Evolutionary conservation across 2,329 filamentous ascomycete species (phyloP).

Genomic region (Colletotrichum spinosum): DNA sequence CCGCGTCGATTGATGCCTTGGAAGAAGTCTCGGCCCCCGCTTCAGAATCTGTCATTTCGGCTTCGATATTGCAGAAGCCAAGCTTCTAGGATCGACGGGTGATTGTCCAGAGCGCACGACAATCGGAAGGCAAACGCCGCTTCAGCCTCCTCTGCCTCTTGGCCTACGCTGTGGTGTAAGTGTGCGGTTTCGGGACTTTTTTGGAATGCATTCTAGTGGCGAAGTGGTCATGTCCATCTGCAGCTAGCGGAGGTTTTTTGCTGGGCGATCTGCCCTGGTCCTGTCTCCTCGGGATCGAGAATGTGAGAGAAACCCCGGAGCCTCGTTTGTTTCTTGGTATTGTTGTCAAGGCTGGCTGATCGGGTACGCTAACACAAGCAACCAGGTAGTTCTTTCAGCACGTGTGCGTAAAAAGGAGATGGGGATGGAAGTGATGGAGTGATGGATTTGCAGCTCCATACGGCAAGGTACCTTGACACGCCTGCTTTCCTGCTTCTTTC

Average conservation of each 20-base stretch:
- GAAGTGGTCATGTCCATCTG: constrained; percentile 1
- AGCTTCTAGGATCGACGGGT: constrained; percentile 13
- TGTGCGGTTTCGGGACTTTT: constrained; percentile 4
- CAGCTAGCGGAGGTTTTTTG: constrained; percentile 9
- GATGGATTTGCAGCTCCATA: too few relatives aligned
- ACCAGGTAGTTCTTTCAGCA: too few relatives aligned
- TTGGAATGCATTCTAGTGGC: constrained; percentile 1
- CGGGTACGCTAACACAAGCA: too few relatives aligned
- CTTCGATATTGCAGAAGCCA: constrained; percentile 20
- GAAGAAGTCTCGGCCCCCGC: constrained; percentile 11
- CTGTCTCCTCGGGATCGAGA: not conserved
- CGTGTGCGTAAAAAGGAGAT: too few relatives aligned
- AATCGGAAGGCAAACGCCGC: constrained; percentile 19
- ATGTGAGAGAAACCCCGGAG: constrained; percentile 12
- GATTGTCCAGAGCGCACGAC: not conserved
- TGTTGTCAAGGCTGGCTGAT: too few relatives aligned
- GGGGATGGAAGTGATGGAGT: too few relatives aligned
- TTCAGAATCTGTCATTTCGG: constrained; percentile 21
- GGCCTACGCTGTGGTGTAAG: not conserved
- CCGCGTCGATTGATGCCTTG: constrained; percentile 5
- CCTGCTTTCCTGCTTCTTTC: too few relatives aligned
- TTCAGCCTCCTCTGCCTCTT: constrained; percentile 13
- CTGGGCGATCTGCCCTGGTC: not conserved
- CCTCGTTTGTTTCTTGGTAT: too few relatives aligned
- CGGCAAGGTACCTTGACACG: too few relatives aligned